phyloP scores from a whole-genome alignment of 345 rosid species.

The Garcia nutans region DNA sequence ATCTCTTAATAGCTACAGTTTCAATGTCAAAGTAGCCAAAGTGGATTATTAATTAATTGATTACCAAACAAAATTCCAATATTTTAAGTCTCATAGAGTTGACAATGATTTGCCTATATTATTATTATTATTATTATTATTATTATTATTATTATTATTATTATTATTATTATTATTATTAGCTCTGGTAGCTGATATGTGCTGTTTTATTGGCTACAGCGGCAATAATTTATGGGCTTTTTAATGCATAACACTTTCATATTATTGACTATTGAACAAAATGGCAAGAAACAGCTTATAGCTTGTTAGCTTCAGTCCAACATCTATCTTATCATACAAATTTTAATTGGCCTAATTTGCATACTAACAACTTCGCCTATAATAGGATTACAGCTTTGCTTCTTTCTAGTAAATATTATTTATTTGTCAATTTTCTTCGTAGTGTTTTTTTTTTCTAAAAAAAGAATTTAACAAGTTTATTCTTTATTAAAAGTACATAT shows the following conservation, averaged over 20 bases:
- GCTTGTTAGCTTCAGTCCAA: too few species aligned
- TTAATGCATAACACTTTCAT: neutral
- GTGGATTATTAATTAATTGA: too few species aligned
- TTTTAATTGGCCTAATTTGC: too few species aligned
- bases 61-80: too few species aligned
- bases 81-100: neutral
- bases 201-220: neutral
- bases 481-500: neutral
- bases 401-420: neutral
- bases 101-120: neutral
- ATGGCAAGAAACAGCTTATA: too few species aligned
- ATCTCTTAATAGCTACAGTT: too few species aligned
- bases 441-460: neutral
- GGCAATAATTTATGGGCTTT: constrained; percentile 8
- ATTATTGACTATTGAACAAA: neutral
- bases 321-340: too few species aligned
- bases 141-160: neutral
- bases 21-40: too few species aligned
- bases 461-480: neutral
- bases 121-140: too few species aligned
- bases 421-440: neutral
- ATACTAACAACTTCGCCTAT: neutral
- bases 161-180: neutral
- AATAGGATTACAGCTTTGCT: neutral
- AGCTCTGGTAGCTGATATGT: neutral